Conservation (phyloP, 2,329 filamentous ascomycete genomes). For the Monilinia fructicola region DNA sequence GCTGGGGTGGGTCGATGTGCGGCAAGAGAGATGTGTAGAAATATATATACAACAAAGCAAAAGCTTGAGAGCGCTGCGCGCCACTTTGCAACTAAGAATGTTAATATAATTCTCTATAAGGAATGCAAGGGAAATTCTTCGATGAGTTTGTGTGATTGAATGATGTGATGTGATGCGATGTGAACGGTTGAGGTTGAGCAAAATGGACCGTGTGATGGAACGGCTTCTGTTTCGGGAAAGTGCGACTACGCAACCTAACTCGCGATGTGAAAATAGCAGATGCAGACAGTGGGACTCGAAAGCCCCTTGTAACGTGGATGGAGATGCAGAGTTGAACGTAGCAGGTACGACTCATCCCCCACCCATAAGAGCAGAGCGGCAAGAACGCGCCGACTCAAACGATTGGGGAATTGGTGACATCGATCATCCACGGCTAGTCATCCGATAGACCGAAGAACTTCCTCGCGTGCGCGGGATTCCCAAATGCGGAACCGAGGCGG, state of each 20-base stretch:
- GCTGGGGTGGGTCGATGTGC: no score
- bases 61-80: background rate
- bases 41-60: background rate
- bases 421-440: no score
- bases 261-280: background rate
- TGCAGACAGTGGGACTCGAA: background rate
- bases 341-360: no score
- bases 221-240: background rate
- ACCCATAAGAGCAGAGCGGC: no score
- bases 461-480: no score
- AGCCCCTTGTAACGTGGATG: no score
- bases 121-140: background rate
- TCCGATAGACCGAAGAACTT: no score
- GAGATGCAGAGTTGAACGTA: no score
- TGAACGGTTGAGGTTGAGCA: background rate
- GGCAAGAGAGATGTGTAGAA: background rate
- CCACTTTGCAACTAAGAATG: background rate
- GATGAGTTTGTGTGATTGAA: background rate
- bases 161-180: background rate
- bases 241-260: background rate
- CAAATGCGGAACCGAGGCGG: no score
- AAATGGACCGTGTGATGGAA: background rate
- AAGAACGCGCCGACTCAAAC: no score
- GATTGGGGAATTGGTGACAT: no score
- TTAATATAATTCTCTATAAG: background rate